These are phyloP conservation scores for Eucalyptus regnans DNA, from an alignment of 345 rosid genomes.

Conservation along the genomic window DNA sequence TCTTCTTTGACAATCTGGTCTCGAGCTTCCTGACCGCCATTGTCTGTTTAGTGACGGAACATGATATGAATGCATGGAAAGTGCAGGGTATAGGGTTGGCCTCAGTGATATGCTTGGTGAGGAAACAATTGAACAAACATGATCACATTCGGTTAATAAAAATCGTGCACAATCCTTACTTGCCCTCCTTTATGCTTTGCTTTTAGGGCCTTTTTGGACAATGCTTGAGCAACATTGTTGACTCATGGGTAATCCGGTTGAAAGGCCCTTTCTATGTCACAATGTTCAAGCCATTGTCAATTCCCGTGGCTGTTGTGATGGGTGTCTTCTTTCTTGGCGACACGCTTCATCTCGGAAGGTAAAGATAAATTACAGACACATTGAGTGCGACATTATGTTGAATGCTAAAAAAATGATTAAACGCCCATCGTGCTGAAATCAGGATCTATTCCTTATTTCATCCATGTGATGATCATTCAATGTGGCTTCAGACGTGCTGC, in stretches of 20 bases:
- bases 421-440: neutral
- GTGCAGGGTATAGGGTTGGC: neutral
- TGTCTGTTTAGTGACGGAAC: neutral
- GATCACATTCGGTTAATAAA: neutral
- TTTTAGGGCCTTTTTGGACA: neutral
- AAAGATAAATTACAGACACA: neutral
- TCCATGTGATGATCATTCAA: neutral
- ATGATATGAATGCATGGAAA: neutral
- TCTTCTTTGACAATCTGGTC: conserved; percentile 16
- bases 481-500: neutral
- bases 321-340: neutral
- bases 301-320: neutral
- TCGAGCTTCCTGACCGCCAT: conserved; percentile 3
- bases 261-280: neutral
- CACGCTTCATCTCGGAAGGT: neutral
- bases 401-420: neutral
- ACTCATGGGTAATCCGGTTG: neutral
- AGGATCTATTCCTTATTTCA: neutral
- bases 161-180: no score
- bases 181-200: neutral
- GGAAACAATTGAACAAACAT: neutral
- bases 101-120: neutral
- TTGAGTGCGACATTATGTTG: neutral
- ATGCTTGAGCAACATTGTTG: neutral
- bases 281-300: neutral